Conservation (phyloP, 192 early-diverging fungal genomes). For the Kappamyces sp. region DNA sequence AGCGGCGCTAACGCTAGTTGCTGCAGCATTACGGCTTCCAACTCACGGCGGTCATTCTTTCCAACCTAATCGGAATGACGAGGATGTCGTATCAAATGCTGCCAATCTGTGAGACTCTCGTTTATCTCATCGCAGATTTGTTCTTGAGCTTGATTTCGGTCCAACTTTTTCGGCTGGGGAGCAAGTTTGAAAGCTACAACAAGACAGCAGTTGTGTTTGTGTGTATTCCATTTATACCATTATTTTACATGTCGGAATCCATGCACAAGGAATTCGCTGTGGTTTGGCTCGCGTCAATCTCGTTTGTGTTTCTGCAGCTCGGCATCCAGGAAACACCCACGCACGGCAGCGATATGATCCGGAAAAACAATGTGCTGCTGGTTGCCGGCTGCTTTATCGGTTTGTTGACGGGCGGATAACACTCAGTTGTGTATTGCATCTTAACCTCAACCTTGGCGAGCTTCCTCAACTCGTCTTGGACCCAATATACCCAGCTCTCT, state of each 20-base stretch:
- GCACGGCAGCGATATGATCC: no score
- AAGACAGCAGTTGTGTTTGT: conserved; percentile 25
- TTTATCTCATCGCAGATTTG: conserved; percentile 24
- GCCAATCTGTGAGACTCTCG: conserved; percentile 30
- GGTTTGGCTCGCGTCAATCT: background rate
- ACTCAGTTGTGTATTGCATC: conserved; percentile 11
- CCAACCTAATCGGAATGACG: conserved; percentile 20
- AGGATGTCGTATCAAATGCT: conserved; percentile 23
- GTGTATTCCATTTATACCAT: conserved; percentile 40
- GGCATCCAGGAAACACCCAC: no score
- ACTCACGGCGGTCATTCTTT: conserved; percentile 26
- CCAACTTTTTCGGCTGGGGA: conserved; percentile 17
- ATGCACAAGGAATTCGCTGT: conserved; percentile 7
- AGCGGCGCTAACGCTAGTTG: conserved; percentile 21
- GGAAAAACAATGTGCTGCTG: no score
- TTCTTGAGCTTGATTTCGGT: conserved; percentile 12
- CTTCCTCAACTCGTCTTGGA: background rate
- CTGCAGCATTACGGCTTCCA: conserved; percentile 33
- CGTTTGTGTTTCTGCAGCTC: background rate
- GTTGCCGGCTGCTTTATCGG: no score
- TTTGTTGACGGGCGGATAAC: background rate
- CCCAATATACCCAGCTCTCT: no score
- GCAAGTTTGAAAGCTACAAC: background rate
- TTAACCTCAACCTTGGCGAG: background rate
- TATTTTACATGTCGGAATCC: conserved; percentile 16